Evolutionary conservation across 768 basidiomycete species (phyloP), one percentile per base, ranked within the genome.

Genomic region (Lepiota brunneoincarnata): DNA sequence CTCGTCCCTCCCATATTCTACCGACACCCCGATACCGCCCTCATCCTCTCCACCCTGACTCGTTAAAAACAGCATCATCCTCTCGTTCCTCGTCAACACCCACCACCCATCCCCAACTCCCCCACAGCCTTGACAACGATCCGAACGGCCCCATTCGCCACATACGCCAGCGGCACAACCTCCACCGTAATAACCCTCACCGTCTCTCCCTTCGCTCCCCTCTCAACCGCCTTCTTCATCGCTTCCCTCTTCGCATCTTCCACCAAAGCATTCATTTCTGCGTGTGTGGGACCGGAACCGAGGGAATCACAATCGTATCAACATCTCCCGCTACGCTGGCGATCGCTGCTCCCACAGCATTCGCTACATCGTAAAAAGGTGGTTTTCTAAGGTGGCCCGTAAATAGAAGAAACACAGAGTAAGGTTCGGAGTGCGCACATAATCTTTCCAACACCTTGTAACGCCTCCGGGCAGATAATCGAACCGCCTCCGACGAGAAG

Each of bases 401-500:
- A 36, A n/a, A 43, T 17, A 26, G 15, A n/a, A 21, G 23, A 17
- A 50, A 14, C 14, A 56, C 4, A 20, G 3, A 45, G 5, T 1
- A 49, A 1, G 37, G 14, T 6, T 51, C 7, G 9, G 24, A 23
- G 46, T n/a, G n/a, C 61, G n/a, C 47, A 68, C 70, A 67, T 64
- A 37, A 72, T 66, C 26, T 63, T 72, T 47, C 72, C 74, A 3
- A 85, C 77, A 7, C 86, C 86, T 28, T 64, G 67, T 0, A 87
- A 72, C 9, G 66, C 47, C 7, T 73, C 66, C 0, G 86, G 83
- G 9, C 78, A 73, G 31, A 87, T 71, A 59, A 86, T 79, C 0
- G 81, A 79, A 4, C 86, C 85, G 14, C 86, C 86, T 20, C 86
- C 86, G 35, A 86, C 86, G 1, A 87, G 74, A 24, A 84, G 74